Base-by-base conservation (phyloP, 495 filamentous ascomycete genomes). In the Xylaria bambusicola region DNA sequence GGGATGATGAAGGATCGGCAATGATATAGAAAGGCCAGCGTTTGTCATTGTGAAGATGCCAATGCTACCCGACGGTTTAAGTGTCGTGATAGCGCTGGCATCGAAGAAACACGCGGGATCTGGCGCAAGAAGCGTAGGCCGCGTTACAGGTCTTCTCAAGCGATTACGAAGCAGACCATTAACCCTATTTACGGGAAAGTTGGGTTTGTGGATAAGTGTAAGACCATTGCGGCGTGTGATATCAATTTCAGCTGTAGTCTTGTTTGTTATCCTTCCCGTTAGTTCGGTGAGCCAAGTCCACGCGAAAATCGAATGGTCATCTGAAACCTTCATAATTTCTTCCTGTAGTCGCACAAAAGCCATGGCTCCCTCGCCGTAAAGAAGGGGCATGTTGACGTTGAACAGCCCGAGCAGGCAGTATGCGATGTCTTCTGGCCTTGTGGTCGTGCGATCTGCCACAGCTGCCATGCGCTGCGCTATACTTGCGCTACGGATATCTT, bases 321-420 rank as follows among this genome's bases (percentile, higher is more conserved):
- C 61, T 18, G 49, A 56, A 7, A 56, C 48, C 38, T 52, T 54
- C 36, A 62, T 59, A 38, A 67, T 60, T 52, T 67, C 64, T 41
- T 56, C 51, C 36, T 63, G 44, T 9, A 66, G 40, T 31, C 63
- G 63, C 29, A 48, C 50, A 26, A 66, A 64, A 15, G 65, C 62
- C 42, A 54, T 64, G 1, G 62, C 18, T 17, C 66, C 64, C 42
- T 68, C 66, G 18, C 66, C 66, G 31, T 68, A 68, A 23, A 68
- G 62, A 0, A 66, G 64, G 12, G 66, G 60, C 56, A 66, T 56
- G 29, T 60, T 60, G 3, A 68, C 60, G 20, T 60, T 61, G 48
- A 68, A 68, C 13, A 68, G 48, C 26, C 66, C 66, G 18, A 68
- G 55, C 17, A 68, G 49, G 48, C 63, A 68, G 27, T 68, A 68